These are phyloP conservation scores for Toxicodendron radicans DNA, from an alignment of 345 rosid genomes.

Conservation along the genomic window DNA sequence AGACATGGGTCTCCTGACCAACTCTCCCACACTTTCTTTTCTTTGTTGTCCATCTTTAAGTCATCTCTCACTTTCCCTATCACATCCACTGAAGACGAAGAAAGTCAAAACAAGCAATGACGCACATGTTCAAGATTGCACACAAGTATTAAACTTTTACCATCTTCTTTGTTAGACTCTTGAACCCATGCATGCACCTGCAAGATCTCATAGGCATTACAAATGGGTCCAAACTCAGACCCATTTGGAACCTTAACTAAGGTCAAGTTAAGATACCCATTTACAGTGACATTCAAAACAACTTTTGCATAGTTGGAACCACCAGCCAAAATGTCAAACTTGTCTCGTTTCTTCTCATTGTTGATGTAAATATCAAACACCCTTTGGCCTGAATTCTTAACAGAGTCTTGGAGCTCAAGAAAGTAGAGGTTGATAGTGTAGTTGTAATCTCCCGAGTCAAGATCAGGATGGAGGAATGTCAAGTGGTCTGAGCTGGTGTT, in stretches of 20 bases:
- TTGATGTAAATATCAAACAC: conserved; percentile 52
- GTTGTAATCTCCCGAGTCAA: conserved; percentile 28
- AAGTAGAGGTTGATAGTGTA: conserved; percentile 65
- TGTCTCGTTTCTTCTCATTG: conserved; percentile 20
- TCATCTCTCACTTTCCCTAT: conserved; percentile 35
- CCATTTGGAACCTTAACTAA: conserved; percentile 42
- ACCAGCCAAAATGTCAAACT: conserved; percentile 41
- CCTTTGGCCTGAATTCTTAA: conserved; percentile 42
- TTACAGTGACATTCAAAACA: conserved; percentile 36
- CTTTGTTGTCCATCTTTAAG: conserved; percentile 32
- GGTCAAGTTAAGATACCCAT: conserved; percentile 52
- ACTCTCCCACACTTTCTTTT: conserved; percentile 26
- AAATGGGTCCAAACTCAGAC: conserved; percentile 51
- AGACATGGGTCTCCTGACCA: conserved; percentile 85
- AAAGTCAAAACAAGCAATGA: neutral
- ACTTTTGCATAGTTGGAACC: conserved; percentile 41
- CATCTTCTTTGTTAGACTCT: conserved; percentile 40
- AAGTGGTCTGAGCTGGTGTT: conserved; percentile 28
- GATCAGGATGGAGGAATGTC: conserved; percentile 36
- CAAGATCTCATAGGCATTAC: conserved; percentile 68
- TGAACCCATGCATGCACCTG: conserved; percentile 33
- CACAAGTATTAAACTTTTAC: conserved; percentile 25
- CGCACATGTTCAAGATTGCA: neutral
- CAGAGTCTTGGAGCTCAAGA: conserved; percentile 43
- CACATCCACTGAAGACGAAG: conserved; percentile 35